Percentiles rank a stretch among this genome's conserved stretches.
Evolutionary conservation across 2,329 filamentous ascomycete species (phyloP).

Genomic region (Xylaria sp.): DNA sequence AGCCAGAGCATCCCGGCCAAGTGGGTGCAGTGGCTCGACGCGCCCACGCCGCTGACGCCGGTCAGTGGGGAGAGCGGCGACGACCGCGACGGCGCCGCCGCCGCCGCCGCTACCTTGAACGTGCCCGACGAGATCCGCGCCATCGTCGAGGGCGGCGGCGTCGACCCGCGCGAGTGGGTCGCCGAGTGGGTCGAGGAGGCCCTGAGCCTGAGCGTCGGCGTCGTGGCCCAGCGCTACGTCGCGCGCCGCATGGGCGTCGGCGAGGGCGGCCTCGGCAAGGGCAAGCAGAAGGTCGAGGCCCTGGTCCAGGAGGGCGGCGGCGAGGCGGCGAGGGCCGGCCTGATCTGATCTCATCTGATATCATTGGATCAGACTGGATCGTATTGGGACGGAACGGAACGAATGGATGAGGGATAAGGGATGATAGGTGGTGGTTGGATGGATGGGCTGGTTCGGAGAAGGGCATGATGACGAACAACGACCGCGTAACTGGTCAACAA

Average conservation of each 20-base stretch:
- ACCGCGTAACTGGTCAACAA: too few species aligned
- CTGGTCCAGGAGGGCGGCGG: slow-evolving; percentile 60
- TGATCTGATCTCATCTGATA: slow-evolving; percentile 47
- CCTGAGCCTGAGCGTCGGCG: slow-evolving; percentile 74
- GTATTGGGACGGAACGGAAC: too few species aligned
- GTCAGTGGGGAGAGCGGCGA: slow-evolving; percentile 51
- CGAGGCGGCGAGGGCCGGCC: slow-evolving; percentile 62
- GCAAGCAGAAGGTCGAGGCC: slow-evolving; percentile 62
- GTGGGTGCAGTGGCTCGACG: slow-evolving; percentile 93
- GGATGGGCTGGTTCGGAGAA: too few species aligned
- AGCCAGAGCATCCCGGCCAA: slow-evolving; percentile 81
- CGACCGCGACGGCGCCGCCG: slow-evolving; percentile 38
- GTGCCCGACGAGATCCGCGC: slow-evolving; percentile 84
- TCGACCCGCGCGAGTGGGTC: slow-evolving; percentile 96
- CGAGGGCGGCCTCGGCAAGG: slow-evolving; percentile 68
- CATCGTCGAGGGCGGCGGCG: slow-evolving; percentile 73
- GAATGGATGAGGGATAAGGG: neutral
- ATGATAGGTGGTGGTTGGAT: too few species aligned
- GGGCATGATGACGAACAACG: too few species aligned
- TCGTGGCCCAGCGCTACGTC: slow-evolving; percentile 94
- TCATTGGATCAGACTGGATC: too few species aligned
- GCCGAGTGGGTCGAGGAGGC: slow-evolving; percentile 96
- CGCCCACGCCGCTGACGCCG: slow-evolving; percentile 61
- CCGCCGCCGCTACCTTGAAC: slow-evolving; percentile 29
- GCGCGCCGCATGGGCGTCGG: slow-evolving; percentile 95